Evolutionary conservation across 2,329 filamentous ascomycete species (phyloP).

Genomic region (Xylariaceae sp.): DNA sequence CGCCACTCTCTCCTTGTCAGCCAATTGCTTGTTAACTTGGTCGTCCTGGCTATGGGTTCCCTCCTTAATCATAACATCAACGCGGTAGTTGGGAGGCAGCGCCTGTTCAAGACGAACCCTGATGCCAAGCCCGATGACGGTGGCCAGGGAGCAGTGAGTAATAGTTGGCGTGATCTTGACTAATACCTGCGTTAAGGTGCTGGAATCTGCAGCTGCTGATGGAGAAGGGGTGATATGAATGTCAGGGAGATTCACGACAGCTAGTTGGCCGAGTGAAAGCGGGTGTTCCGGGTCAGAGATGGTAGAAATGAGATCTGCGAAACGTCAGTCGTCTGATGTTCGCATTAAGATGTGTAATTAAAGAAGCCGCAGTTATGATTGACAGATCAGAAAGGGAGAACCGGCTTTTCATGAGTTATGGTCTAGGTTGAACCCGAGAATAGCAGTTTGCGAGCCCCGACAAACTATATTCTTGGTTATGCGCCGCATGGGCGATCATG

Average conservation of each 20-base stretch:
- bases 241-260: conserved; percentile 94
- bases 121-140: conserved; percentile 92
- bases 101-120: conserved; percentile 89
- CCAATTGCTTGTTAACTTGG: conserved; percentile 95
- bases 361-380: too few relatives aligned
- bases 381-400: background rate
- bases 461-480: background rate
- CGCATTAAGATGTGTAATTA: conserved; percentile 2
- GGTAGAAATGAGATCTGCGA: conserved; percentile 84
- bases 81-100: conserved; percentile 86
- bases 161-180: conserved; percentile 96
- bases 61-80: conserved; percentile 93
- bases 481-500: background rate
- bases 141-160: conserved; percentile 94
- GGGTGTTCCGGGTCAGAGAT: conserved; percentile 98
- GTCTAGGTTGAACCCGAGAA: conserved; percentile 1
- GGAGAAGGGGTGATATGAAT: conserved; percentile 78
- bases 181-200: conserved; percentile 72
- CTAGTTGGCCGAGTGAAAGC: conserved; percentile 87
- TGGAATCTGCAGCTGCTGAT: conserved; percentile 57
- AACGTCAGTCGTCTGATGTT: conserved; percentile 32
- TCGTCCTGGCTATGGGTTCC: conserved; percentile 95
- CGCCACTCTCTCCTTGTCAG: conserved; percentile 94
- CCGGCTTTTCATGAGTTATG: background rate
- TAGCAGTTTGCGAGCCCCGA: background rate